These are phyloP conservation scores for Fusarium pseudonygamai DNA, from an alignment of 2,329 filamentous ascomycete genomes.

Conservation along the genomic window DNA sequence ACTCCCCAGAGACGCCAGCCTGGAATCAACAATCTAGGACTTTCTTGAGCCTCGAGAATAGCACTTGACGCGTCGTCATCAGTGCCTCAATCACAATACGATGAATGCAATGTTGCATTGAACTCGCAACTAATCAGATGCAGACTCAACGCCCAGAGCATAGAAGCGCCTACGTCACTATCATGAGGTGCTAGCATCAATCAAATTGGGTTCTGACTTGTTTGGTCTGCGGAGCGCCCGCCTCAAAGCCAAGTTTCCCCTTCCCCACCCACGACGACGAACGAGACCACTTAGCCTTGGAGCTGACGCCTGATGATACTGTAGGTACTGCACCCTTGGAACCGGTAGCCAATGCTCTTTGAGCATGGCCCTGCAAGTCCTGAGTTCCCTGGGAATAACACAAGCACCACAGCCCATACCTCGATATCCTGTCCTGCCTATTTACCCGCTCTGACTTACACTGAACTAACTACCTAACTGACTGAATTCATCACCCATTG, in stretches of 20 bases:
- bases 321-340: background rate
- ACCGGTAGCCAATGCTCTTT: background rate
- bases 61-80: conserved; percentile 5
- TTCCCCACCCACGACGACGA: conserved; percentile 9
- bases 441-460: conserved; percentile 10
- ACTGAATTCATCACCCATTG: background rate
- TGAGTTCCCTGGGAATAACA: background rate
- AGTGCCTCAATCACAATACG: conserved; percentile 1
- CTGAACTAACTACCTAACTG: background rate
- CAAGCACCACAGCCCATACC: conserved; percentile 3
- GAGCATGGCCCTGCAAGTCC: background rate
- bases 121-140: conserved; percentile 1
- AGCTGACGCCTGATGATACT: conserved; percentile 4
- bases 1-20: background rate
- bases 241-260: conserved; percentile 20
- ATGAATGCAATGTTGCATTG: conserved; percentile 31
- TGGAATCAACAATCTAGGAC: background rate
- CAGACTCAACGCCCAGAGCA: background rate
- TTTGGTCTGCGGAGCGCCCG: conserved; percentile 27
- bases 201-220: conserved; percentile 37
- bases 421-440: background rate
- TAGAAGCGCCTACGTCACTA: conserved; percentile 21
- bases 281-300: background rate
- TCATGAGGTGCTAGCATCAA: conserved; percentile 9
- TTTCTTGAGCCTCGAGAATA: background rate